These are phyloP conservation scores for Candida odintsovae DNA, from an alignment of 805 yeast genomes.

Conservation along the genomic window DNA sequence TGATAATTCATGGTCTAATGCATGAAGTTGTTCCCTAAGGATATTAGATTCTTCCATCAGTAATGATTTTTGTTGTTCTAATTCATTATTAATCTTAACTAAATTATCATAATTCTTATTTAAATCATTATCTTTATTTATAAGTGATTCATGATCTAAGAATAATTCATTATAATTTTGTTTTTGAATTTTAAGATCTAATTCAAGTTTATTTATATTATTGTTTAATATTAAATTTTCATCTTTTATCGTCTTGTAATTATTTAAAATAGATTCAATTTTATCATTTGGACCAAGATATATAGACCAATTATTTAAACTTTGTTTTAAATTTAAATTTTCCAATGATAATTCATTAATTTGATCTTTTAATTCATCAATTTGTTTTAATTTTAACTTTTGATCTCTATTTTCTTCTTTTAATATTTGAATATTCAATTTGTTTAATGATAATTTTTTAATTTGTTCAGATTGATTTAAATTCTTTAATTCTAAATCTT, in stretches of 20 bases:
- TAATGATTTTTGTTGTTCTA: constrained; percentile 45
- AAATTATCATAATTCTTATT: constrained; percentile 22
- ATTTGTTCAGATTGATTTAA: constrained; percentile 48
- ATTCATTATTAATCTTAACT: constrained; percentile 32
- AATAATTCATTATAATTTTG: constrained; percentile 28
- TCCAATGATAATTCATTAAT: constrained; percentile 45
- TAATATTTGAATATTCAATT: constrained; percentile 43
- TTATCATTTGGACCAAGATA: constrained; percentile 29
- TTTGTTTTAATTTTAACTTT: constrained; percentile 29
- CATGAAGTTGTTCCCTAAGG: constrained; percentile 49
- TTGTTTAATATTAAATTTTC: constrained; percentile 32
- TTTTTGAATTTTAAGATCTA: constrained; percentile 24
- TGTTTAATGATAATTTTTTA: constrained; percentile 40
- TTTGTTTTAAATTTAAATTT: constrained; percentile 40
- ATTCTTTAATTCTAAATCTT: constrained; percentile 46
- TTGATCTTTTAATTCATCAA: constrained; percentile 39
- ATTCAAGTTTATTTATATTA: constrained; percentile 24
- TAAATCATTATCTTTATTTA: constrained; percentile 23
- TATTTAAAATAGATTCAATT: constrained; percentile 33
- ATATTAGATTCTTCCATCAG: constrained; percentile 55
- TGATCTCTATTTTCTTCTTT: constrained; percentile 48
- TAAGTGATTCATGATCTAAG: constrained; percentile 32
- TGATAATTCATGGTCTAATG: constrained; percentile 32
- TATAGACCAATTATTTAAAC: constrained; percentile 41
- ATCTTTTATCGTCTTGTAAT: constrained; percentile 34